These are phyloP conservation scores for Aspergillus sp. DNA, from an alignment of 2,329 filamentous ascomycete species.

Conservation along the genomic window DNA sequence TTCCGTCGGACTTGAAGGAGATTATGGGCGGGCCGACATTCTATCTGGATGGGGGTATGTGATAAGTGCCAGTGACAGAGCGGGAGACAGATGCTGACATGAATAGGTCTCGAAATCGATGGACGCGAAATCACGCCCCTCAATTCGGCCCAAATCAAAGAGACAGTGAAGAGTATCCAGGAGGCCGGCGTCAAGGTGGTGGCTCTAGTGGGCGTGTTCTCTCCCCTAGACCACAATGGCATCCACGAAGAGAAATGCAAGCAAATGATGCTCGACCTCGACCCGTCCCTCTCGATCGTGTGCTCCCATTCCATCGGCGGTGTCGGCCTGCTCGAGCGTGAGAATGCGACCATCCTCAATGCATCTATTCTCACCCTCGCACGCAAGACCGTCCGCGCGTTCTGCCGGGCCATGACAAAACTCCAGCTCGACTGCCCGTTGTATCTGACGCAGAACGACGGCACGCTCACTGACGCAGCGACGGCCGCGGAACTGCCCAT, in stretches of 20 bases:
- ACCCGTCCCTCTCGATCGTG: slow-evolving; percentile 35
- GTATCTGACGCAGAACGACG: slow-evolving; percentile 54
- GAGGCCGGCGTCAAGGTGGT: slow-evolving; percentile 45
- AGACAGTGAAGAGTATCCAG: slow-evolving; percentile 41
- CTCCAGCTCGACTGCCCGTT: slow-evolving; percentile 45
- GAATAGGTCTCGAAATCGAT: slow-evolving; percentile 38
- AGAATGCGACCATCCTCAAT: slow-evolving; percentile 52
- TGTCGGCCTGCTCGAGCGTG: slow-evolving; percentile 48
- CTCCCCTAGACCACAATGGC: slow-evolving; percentile 52
- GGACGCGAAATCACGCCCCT: slow-evolving; percentile 21
- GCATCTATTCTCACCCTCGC: slow-evolving; percentile 48
- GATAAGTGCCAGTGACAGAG: background rate
- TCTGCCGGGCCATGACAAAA: slow-evolving; percentile 46
- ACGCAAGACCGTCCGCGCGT: slow-evolving; percentile 44
- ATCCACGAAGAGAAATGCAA: slow-evolving; percentile 12
- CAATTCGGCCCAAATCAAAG: slow-evolving; percentile 9
- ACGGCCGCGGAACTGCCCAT: slow-evolving; percentile 50
- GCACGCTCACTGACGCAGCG: slow-evolving; percentile 47
- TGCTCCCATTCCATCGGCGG: slow-evolving; percentile 52
- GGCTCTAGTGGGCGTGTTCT: slow-evolving; percentile 58
- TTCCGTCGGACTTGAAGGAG: slow-evolving; percentile 43
- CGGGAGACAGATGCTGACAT: slow-evolving; percentile 11
- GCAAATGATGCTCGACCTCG: slow-evolving; percentile 4
- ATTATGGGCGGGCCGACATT: slow-evolving; percentile 48
- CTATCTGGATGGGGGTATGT: slow-evolving; percentile 44